Base-by-base conservation (phyloP, 495 filamentous ascomycete genomes). In the Penicillium samsonianum region DNA sequence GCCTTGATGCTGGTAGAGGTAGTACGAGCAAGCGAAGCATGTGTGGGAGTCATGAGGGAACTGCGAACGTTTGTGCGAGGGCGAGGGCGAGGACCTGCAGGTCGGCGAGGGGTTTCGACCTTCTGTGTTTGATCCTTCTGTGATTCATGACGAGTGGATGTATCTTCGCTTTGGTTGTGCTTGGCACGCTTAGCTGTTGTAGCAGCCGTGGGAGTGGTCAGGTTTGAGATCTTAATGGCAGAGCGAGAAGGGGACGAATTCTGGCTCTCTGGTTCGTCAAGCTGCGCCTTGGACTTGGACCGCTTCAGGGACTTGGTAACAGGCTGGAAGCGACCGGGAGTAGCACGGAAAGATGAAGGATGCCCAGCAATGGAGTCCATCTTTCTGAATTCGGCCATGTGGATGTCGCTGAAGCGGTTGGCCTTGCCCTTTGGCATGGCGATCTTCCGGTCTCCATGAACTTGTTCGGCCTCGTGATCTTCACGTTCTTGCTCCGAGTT, bases 321-420 rank as follows among this genome's bases (percentile, higher is more conserved):
- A 14, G 82, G 81, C 53, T 82, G 79, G 62, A 81, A 77, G 42
- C 85, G 82, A 56, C 74, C 81, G 5, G 80, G 78, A 25, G 84
- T 78, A 17, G 84, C 82, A 35, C 92, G 82, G 78, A 90, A 91
- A 16, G 85, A 80, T 6, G 92, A 94, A 4, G 90, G 75, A 74
- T 97, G 92, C 53, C 84, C 85, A 22, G 83, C 90, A 70, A 97
- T 97, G 11, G 91, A 96, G 63, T 96, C 91, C 92, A 97, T 96
- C 79, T 94, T 97, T 73, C 88, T 90, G 77, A 97, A 97, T 65
- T 92, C 81, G 48, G 85, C 83, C 83, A 89, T 89, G 67, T 97
- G 92, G 48, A 81, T 84, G 54, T 90, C 84, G 64, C 90, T 95
- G 73, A 86, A 97, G 5, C 92, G 82, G 37, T 84, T 75, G 45